Evolutionary conservation across 2,329 filamentous ascomycete species (phyloP), one percentile per base, ranked within the genome.

Genomic region (Verticillium nonalfalfae): DNA sequence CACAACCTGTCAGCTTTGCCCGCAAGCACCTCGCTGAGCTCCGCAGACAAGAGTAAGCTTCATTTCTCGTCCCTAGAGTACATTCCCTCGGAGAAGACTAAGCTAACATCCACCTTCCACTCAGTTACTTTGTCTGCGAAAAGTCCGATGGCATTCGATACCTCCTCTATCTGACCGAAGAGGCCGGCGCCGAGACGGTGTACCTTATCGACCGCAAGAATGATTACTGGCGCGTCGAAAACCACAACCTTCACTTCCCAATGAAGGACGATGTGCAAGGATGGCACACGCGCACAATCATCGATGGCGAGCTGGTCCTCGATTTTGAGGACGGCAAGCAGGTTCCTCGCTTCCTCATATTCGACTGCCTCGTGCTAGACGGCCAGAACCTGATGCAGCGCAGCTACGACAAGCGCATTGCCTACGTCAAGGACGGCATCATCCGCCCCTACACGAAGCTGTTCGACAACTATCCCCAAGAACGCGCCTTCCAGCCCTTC

Each of bases 161-260:
- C 74, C 85, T 99, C n/a, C 85, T 99, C 66, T 98, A 96, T 79
- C 87, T 95, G 66, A 92, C 91, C 58, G 74, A 79, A 7, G 88
- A 89, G 71, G 82, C 87, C 52, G 79, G 78, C 60, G 67, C 72
- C 57, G 92, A 96, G 72, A 84, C 88, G 31, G 90, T 95, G 71
- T 97, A 97, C 78, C 83, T 99, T 61, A 97, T 99, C 76, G 94
- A 99, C 77, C 92, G 95, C 71, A 96, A 93, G 78, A 98, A 99
- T 78, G 93, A 98, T 74, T 99, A 95, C 80, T 97, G 94, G 85
- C 92, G 84, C 71, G 86, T 98, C 63, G 84, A 85, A 35, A 81
- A 84, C 64, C 79, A 79, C 59, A 83, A 79, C 61, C 82, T 98
- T 31, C 92, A 96, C 74, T 93, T 98, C 68, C 95, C 95, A 0